Evolutionary conservation across 106 monocot genomes (phyloP).

Genomic region (Apostasia shenzhenica): DNA sequence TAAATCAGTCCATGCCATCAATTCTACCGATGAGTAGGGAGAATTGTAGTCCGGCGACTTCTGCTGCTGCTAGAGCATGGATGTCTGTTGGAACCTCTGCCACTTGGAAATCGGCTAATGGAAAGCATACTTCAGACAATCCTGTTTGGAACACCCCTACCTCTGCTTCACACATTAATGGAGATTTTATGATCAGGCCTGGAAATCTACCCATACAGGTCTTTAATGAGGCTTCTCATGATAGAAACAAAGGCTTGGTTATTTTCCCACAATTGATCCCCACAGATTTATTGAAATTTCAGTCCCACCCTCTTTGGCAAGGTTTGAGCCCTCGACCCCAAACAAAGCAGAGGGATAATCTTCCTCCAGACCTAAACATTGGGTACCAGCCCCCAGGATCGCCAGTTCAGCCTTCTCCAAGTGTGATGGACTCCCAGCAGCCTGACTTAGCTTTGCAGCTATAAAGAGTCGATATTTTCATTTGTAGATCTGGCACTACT

Average conservation of each 20-base stretch:
- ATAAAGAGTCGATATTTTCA: slow-evolving; percentile 12
- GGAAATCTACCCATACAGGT: slow-evolving; percentile 14
- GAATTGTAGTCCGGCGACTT: slow-evolving; percentile 23
- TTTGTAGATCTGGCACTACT: background rate
- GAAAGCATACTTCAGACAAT: slow-evolving; percentile 5
- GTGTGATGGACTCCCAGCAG: slow-evolving; percentile 73
- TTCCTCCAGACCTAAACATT: slow-evolving; percentile 73
- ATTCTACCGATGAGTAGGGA: slow-evolving; percentile 22
- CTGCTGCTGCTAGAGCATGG: slow-evolving; percentile 46
- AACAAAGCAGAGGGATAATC: slow-evolving; percentile 39
- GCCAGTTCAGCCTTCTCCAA: slow-evolving; percentile 54
- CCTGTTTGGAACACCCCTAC: slow-evolving; percentile 26
- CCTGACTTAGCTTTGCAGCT: slow-evolving; percentile 93
- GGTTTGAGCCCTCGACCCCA: slow-evolving; percentile 27
- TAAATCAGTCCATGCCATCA: slow-evolving; percentile 18
- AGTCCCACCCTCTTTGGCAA: slow-evolving; percentile 44
- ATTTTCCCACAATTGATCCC: slow-evolving; percentile 55
- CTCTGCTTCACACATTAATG: slow-evolving; percentile 14
- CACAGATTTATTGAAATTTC: slow-evolving; percentile 28
- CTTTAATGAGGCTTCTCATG: slow-evolving; percentile 9
- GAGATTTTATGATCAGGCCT: slow-evolving; percentile 15
- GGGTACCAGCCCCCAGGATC: slow-evolving; percentile 61
- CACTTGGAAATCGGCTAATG: slow-evolving; percentile 18
- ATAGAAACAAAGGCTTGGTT: slow-evolving; percentile 34
- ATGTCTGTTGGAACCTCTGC: slow-evolving; percentile 38